Percentiles rank a stretch among this genome's conserved stretches.
Evolutionary conservation across 2,329 filamentous ascomycete genomes (phyloP).

Genomic region (Colletotrichum sp.): DNA sequence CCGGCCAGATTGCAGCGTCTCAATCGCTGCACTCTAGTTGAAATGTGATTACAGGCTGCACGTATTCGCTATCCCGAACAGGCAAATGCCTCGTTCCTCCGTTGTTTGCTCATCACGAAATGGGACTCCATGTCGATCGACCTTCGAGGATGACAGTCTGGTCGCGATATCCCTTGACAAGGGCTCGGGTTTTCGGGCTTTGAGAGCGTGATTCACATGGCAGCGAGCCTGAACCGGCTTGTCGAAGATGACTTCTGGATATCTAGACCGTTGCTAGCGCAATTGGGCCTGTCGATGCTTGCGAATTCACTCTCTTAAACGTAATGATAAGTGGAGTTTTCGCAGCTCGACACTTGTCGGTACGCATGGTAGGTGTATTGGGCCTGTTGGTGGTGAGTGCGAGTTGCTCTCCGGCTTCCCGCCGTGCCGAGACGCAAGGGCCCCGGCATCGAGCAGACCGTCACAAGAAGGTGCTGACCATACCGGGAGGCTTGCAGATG

Average conservation of each 20-base stretch:
- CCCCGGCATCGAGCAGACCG: not conserved
- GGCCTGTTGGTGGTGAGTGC: not conserved
- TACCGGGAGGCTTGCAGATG: not conserved
- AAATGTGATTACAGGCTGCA: not conserved
- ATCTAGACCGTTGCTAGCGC: not conserved
- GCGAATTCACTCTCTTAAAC: not conserved
- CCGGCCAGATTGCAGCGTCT: not conserved
- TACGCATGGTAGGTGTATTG: not conserved
- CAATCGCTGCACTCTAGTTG: not conserved
- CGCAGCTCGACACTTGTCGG: not conserved
- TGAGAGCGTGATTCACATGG: not conserved
- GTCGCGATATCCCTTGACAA: not conserved
- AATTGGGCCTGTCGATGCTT: not conserved
- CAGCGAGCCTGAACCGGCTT: not conserved
- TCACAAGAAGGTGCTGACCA: not conserved
- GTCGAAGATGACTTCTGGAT: not conserved
- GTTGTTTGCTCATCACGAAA: not conserved
- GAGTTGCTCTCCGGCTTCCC: not conserved
- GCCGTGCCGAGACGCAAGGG: not conserved
- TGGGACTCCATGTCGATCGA: not conserved
- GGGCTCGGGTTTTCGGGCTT: not conserved
- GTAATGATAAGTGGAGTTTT: not conserved
- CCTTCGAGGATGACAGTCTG: not conserved
- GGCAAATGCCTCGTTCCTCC: not conserved
- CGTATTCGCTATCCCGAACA: not conserved